Conservation (phyloP, 129 eudicot species). For the Arctium lappa region DNA sequence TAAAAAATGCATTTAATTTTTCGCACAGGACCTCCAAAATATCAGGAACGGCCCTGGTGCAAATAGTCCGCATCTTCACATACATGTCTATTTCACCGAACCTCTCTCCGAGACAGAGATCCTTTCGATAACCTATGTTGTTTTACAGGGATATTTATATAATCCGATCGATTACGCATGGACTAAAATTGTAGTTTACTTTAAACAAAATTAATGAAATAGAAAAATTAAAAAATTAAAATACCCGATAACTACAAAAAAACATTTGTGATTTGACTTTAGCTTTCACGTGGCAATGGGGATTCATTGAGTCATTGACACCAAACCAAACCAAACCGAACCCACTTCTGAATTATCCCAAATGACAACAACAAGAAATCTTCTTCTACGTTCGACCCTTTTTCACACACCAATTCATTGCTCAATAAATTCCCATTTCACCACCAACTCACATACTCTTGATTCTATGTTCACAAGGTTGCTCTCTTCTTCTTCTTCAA, state of each 20-base stretch:
- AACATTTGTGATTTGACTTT: not conserved
- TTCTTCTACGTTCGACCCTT: conserved; percentile 25
- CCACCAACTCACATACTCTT: not conserved
- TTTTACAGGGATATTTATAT: too few species aligned
- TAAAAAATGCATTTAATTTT: too few species aligned
- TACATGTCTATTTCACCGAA: too few species aligned
- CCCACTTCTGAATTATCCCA: conserved; percentile 26
- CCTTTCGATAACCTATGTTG: too few species aligned
- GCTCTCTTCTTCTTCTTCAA: conserved; percentile 30
- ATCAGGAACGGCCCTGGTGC: too few species aligned
- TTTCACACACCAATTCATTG: not conserved
- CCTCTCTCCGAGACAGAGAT: too few species aligned
- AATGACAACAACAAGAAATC: conserved; percentile 39
- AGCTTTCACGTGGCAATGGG: conserved; percentile 22
- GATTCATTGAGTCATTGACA: conserved; percentile 18
- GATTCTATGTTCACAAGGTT: conserved; percentile 44
- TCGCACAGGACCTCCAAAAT: too few species aligned
- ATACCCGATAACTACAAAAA: not conserved
- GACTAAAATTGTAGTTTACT: too few species aligned
- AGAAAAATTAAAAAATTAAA: not conserved
- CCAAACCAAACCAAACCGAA: conserved; percentile 20
- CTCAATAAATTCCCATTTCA: conserved; percentile 12
- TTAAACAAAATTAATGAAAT: not conserved
- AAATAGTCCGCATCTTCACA: too few species aligned
- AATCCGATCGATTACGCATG: too few species aligned